phyloP scores from a whole-genome alignment of 2,329 filamentous ascomycete genomes.

The Alternaria consortialis region DNA sequence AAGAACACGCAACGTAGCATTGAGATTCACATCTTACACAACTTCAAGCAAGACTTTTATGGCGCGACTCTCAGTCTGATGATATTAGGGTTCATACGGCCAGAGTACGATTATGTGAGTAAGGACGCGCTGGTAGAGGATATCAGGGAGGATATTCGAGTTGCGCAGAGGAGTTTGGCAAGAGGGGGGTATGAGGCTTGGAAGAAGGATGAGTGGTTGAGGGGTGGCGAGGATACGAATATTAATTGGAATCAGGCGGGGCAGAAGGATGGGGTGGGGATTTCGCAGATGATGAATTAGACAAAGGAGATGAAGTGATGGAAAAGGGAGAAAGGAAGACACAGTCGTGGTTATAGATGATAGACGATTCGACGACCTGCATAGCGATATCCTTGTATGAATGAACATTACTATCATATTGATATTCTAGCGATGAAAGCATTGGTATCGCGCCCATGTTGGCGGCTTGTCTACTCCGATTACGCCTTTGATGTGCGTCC shows the following conservation, averaged over 20 bases:
- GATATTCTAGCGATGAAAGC: not conserved
- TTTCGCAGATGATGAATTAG: conserved; percentile 26
- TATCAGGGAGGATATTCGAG: conserved; percentile 87
- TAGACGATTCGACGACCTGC: not conserved
- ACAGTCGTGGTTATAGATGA: not conserved
- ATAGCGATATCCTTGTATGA: not conserved
- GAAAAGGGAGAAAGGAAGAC: not conserved
- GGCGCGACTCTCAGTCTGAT: conserved; percentile 78
- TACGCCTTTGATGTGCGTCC: not conserved
- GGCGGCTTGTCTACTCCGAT: not conserved
- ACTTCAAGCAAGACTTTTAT: conserved; percentile 85
- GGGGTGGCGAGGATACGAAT: conserved; percentile 10
- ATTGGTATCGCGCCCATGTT: not conserved
- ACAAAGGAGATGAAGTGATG: not conserved
- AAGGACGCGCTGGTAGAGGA: conserved; percentile 86
- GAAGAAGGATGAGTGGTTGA: conserved; percentile 58
- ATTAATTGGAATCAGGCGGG: conserved; percentile 10
- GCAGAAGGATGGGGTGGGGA: conserved; percentile 17
- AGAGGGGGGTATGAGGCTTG: conserved; percentile 67
- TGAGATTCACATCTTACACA: conserved; percentile 87
- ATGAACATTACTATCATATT: not conserved
- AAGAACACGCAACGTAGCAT: conserved; percentile 87
- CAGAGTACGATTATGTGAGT: conserved; percentile 86
- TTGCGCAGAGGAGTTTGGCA: conserved; percentile 76
- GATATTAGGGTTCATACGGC: conserved; percentile 86